Evolutionary conservation across 78 protist species (phyloP).

Genomic region (Tieghemostelium lacteum): DNA sequence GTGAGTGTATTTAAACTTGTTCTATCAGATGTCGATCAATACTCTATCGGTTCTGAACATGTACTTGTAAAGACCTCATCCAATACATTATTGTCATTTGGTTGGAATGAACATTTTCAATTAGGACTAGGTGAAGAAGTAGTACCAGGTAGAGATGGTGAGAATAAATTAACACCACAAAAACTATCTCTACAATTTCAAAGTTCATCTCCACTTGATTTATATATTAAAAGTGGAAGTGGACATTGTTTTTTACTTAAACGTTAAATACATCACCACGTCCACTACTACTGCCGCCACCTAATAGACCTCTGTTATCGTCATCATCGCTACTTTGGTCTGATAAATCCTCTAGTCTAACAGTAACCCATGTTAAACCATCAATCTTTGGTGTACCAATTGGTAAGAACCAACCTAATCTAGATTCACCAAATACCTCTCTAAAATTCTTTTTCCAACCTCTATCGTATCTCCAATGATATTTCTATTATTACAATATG

Average conservation of each 20-base stretch:
- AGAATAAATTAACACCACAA: conserved; percentile 26
- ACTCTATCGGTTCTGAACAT: conserved; percentile 65
- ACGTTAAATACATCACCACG: too few species aligned
- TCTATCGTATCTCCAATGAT: conserved; percentile 54
- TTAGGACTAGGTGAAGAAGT: conserved; percentile 29
- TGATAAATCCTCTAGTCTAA: too few species aligned
- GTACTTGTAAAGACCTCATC: neutral
- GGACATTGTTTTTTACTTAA: conserved; percentile 50
- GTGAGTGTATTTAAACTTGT: neutral
- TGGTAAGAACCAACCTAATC: conserved; percentile 29
- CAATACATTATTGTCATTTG: conserved; percentile 15
- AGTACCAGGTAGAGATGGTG: conserved; percentile 37
- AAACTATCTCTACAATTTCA: neutral
- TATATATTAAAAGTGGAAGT: conserved; percentile 7
- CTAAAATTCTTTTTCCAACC: conserved; percentile 49
- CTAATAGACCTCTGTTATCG: too few species aligned
- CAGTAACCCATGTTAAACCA: conserved; percentile 37
- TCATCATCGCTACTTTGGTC: too few species aligned
- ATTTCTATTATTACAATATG: neutral
- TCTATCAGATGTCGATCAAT: neutral
- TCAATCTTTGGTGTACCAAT: conserved; percentile 43
- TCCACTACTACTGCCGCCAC: too few species aligned
- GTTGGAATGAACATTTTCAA: conserved; percentile 78
- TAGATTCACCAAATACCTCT: conserved; percentile 52
- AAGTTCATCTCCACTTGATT: neutral